These are phyloP conservation scores for Aspergillus avenaceus DNA, from an alignment of 495 filamentous ascomycete genomes.

Conservation along the genomic window DNA sequence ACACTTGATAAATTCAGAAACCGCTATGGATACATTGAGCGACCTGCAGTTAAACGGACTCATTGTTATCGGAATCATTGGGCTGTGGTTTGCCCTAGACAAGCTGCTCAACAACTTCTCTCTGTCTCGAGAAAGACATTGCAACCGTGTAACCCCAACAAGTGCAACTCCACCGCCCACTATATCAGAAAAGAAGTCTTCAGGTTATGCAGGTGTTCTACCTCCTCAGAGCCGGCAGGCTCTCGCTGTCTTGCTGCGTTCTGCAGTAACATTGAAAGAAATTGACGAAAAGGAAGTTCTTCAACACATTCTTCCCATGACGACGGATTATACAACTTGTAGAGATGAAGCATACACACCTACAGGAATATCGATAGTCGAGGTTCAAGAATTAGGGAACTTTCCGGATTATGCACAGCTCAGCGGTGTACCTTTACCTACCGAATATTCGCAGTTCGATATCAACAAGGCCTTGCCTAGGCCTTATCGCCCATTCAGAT, in stretches of 20 bases:
- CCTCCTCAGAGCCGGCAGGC: conserved; percentile 53
- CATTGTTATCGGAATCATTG: conserved; percentile 19
- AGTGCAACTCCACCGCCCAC: conserved; percentile 55
- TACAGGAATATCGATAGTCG: conserved; percentile 60
- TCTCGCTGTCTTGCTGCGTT: conserved; percentile 32
- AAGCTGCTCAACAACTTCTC: conserved; percentile 9
- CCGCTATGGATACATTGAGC: conserved; percentile 10
- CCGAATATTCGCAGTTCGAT: conserved; percentile 60
- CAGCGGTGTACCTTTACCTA: conserved; percentile 73
- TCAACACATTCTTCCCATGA: conserved; percentile 39
- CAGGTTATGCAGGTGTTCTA: conserved; percentile 45
- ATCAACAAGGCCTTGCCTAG: conserved; percentile 62
- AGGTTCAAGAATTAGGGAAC: conserved; percentile 70
- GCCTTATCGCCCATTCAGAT: conserved; percentile 77
- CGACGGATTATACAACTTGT: conserved; percentile 36
- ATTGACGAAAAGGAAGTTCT: conserved; percentile 29
- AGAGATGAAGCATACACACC: conserved; percentile 45
- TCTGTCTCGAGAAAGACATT: conserved; percentile 17
- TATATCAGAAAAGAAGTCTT: conserved; percentile 44
- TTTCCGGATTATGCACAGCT: conserved; percentile 81
- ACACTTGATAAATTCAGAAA: neutral
- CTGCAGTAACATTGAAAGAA: conserved; percentile 18
- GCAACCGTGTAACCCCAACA: conserved; percentile 30
- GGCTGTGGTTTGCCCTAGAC: conserved; percentile 14
- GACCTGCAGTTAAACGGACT: conserved; percentile 24